Base-by-base conservation (phyloP, 768 basidiomycete species). In the Vararia minispora region DNA sequence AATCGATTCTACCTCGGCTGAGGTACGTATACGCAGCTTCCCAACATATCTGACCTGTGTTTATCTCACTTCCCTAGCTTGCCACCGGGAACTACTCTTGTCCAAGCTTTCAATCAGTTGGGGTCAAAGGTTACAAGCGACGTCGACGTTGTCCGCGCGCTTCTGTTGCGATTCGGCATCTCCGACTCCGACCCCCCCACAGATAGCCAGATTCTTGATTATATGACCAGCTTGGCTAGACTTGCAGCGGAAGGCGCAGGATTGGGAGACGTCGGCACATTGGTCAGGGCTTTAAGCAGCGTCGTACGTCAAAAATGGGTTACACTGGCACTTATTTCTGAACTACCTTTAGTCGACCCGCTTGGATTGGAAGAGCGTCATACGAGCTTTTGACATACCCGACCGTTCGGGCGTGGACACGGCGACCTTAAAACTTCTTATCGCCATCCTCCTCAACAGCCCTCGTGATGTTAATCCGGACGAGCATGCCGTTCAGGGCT, bases 321-420 rank as follows among this genome's bases (percentile, higher is more conserved):
- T 9, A 11, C 33, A 20, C 22, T 18, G 23, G 26, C 22, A 17
- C 51, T 43, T 39, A 52, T 33, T 48, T 16, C 33, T 44, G n/a
- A 49, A 13, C 20, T 44, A 35, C 44, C 36, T 44, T 14, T 42
- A 89, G 86, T 71, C 73, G 48, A 69, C 68, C 35, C 62, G 65
- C 21, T 58, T 92, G 38, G 74, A 85, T 51, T 94, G 89, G 87
- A 68, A 87, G 23, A 73, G 65, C 40, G 76, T 89, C 44, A 79
- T 97, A 53, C 76, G 77, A 46, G 74, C 83, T 3, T 94, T 94
- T 52, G 94, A 98, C 65, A 71, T 77, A 58, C 68, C 80, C 5
- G 79, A 86, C 55, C 75, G 88, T 32, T 76, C 79, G 44, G 83
- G 84, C 5, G 84, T 90, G 11, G 89, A 94, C 55, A 91, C 87